Conservation (phyloP, 441 rosid genomes). For the Croton laevigatus region DNA sequence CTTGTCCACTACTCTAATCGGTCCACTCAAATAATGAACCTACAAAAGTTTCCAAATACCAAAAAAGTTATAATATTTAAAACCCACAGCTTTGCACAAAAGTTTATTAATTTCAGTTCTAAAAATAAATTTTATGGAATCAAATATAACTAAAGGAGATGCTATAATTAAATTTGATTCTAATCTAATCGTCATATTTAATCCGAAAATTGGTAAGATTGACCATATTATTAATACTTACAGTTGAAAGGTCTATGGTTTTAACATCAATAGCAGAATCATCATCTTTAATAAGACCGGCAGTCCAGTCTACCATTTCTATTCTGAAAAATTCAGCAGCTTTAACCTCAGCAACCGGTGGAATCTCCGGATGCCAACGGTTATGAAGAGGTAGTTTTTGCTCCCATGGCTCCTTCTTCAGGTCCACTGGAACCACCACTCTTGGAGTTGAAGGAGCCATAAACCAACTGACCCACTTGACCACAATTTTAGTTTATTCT, state of each 20-base stretch:
- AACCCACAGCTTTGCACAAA: too few relatives aligned
- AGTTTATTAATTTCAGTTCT: too few relatives aligned
- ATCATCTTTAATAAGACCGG: constrained; percentile 65
- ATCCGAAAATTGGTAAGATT: neutral
- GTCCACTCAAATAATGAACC: constrained; percentile 94
- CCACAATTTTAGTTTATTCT: neutral
- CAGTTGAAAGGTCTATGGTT: constrained; percentile 50
- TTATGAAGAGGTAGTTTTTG: constrained; percentile 70
- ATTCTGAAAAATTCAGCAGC: constrained; percentile 56
- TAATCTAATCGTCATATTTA: too few relatives aligned
- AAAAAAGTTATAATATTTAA: too few relatives aligned
- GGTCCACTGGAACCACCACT: constrained; percentile 47
- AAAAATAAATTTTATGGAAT: too few relatives aligned
- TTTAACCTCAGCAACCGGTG: constrained; percentile 49
- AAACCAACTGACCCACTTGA: constrained; percentile 10
- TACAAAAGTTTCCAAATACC: constrained; percentile 13
- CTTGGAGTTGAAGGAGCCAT: constrained; percentile 65
- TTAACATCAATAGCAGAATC: constrained; percentile 60
- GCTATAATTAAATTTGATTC: too few relatives aligned
- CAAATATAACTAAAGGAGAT: too few relatives aligned
- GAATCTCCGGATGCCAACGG: constrained; percentile 89
- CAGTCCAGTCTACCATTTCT: constrained; percentile 83
- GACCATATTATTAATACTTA: constrained; percentile 34
- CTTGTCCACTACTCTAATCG: constrained; percentile 60
- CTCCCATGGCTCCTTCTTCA: constrained; percentile 63